Evolutionary conservation across 805 yeast species (phyloP), one percentile per base, ranked within the genome.

Genomic region (Kodamaea neixiangensis): DNA sequence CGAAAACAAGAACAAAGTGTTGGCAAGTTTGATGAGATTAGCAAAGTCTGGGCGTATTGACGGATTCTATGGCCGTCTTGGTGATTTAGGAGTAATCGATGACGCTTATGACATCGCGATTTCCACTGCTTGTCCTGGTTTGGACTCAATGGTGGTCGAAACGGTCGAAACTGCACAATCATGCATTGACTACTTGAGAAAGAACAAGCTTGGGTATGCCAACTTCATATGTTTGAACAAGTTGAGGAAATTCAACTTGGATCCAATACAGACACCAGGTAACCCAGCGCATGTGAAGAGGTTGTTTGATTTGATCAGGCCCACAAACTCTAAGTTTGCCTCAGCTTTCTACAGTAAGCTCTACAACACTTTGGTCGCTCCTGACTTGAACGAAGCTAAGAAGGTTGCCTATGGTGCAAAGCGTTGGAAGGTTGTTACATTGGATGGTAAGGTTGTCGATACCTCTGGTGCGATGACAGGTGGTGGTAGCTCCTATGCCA

Each of bases 391-490:
- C 29, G 90, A 87, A 60, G 99, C 99, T 1, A 87, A 89, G 55
- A 71, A 78, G 38, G 94, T 93, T 25, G 98, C 99, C 0, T 93
- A 86, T 71, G 94, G 96, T 1, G 68, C 77, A 3, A 82, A 76
- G 58, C 75, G 98, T 59, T 88, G 82, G 78, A 80, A 96, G 59
- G 98, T 93, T 19, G 98, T 96, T 0, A 91, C 98, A 0, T 66
- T 91, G 7, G 96, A 89, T 65, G 99, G 99, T 19, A 87, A 90
- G 59, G 73, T 94, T 18, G 93, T 94, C 50, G 97, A 92, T 60
- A 83, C 86, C 13, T 87, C 96, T 1, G 99, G 99, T 67, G 89
- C 97, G 1, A 85, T 96, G 85, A 83, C 96, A 44, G 99, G 99
- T 60, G 99, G 99, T 69, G 99, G 98, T 48, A 79, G 77, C 49